Percentiles rank a stretch among this genome's conserved stretches.
Conservation (phyloP, 1,139 yeast species). For the Geotrichum fermentans region DNA sequence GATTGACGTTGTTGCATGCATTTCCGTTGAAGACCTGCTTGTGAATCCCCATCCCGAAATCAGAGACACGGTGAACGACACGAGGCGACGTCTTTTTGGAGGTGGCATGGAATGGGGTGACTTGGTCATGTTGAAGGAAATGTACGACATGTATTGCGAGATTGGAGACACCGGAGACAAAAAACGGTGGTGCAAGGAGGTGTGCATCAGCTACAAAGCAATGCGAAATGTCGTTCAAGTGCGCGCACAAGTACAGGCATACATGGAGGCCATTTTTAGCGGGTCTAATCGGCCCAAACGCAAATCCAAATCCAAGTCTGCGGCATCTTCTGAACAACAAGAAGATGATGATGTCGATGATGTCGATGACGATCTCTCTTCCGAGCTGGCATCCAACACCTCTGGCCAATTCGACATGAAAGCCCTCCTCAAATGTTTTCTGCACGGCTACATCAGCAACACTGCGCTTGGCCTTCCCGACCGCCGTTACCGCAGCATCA, state of each 20-base stretch:
- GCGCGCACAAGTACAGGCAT: slow-evolving; percentile 67
- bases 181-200: slow-evolving; percentile 76
- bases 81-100: slow-evolving; percentile 49
- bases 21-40: slow-evolving; percentile 85
- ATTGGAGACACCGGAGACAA: slow-evolving; percentile 44
- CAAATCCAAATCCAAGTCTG: neutral
- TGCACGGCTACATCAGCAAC: slow-evolving; percentile 75
- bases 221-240: slow-evolving; percentile 73
- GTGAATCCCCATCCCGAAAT: slow-evolving; percentile 73
- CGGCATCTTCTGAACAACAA: slow-evolving; percentile 16
- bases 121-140: slow-evolving; percentile 73
- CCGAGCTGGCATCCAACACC: slow-evolving; percentile 19
- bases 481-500: slow-evolving; percentile 79
- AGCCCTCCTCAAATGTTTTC: slow-evolving; percentile 60
- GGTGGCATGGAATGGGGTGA: slow-evolving; percentile 75
- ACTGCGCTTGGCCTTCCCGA: slow-evolving; percentile 96
- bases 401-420: slow-evolving; percentile 46
- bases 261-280: slow-evolving; percentile 45
- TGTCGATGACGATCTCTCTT: slow-evolving; percentile 18
- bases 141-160: slow-evolving; percentile 56
- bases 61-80: slow-evolving; percentile 70
- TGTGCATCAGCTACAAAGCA: slow-evolving; percentile 72
- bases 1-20: slow-evolving; percentile 84
- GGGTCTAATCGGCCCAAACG: slow-evolving; percentile 4
- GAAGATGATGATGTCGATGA: slow-evolving; percentile 25